Evolutionary conservation across 306 rosid species (phyloP).

Genomic region (Cicer chorassanicum): DNA sequence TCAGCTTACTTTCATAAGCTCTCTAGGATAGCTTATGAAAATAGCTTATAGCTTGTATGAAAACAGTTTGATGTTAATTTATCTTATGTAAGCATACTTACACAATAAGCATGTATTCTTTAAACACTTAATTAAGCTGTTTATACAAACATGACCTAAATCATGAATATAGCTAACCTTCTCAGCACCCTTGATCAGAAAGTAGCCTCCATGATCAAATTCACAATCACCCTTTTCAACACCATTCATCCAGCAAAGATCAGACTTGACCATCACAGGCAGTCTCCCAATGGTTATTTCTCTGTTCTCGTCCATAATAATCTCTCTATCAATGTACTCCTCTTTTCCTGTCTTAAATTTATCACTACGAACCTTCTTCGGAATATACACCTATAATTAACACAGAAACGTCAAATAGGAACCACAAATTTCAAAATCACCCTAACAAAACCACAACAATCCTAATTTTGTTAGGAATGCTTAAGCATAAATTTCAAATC

Average conservation of each 20-base stretch:
- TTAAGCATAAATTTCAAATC: background rate
- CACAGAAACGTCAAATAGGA: slow-evolving; percentile 32
- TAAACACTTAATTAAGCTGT: no score
- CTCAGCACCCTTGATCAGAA: slow-evolving; percentile 90
- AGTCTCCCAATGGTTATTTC: slow-evolving; percentile 74
- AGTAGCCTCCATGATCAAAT: slow-evolving; percentile 92
- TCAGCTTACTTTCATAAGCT: no score
- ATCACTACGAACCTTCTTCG: slow-evolving; percentile 64
- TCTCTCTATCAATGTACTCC: slow-evolving; percentile 54
- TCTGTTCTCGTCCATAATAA: slow-evolving; percentile 50
- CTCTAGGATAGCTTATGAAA: no score
- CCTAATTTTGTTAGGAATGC: no score
- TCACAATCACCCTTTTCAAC: slow-evolving; percentile 79
- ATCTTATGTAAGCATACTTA: no score
- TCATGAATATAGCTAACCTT: slow-evolving; percentile 59
- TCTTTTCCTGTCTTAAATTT: slow-evolving; percentile 87
- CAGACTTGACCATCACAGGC: slow-evolving; percentile 94
- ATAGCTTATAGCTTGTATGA: no score
- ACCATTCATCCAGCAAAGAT: slow-evolving; percentile 86
- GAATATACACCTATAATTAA: slow-evolving; percentile 64
- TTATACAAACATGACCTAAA: background rate
- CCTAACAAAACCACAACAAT: background rate
- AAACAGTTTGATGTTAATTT: no score
- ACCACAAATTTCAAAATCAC: background rate
- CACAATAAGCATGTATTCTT: no score